A percentile compares a stretch with the other conserved stretches of the same genome.
phyloP scores from a whole-genome alignment of 306 rosid species.

The Lotus japonicus region DNA sequence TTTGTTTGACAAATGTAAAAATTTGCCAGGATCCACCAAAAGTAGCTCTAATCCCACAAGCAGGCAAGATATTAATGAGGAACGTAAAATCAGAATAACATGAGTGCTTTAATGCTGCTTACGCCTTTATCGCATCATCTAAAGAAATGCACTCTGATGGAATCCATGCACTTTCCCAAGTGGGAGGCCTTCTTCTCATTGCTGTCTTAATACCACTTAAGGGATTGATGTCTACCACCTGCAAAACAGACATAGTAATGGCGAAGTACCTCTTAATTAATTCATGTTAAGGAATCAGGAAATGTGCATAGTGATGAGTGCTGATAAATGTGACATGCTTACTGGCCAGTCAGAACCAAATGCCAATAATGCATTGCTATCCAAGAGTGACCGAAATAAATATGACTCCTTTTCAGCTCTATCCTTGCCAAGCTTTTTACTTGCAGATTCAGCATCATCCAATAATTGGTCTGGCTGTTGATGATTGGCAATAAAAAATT shows the following conservation, averaged over 20 bases:
- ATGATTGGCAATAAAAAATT: slow-evolving; percentile 13
- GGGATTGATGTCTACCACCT: slow-evolving; percentile 71
- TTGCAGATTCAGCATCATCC: slow-evolving; percentile 54
- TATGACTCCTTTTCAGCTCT: slow-evolving; percentile 77
- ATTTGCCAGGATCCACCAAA: background rate
- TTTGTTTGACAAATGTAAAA: background rate
- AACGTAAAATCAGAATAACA: background rate
- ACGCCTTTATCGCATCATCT: slow-evolving; percentile 70
- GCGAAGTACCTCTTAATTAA: background rate
- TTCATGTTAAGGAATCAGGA: background rate
- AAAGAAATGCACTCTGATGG: slow-evolving; percentile 62
- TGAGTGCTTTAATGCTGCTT: slow-evolving; percentile 14
- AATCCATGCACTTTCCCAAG: slow-evolving; percentile 64
- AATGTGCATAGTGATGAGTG: background rate
- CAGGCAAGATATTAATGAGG: slow-evolving; percentile 1
- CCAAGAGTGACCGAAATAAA: slow-evolving; percentile 55
- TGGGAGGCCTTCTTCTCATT: slow-evolving; percentile 52
- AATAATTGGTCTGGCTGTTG: slow-evolving; percentile 77
- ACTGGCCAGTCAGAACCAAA: slow-evolving; percentile 95
- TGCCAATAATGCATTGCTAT: slow-evolving; percentile 45
- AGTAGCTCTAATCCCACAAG: background rate
- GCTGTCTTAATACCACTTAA: slow-evolving; percentile 65
- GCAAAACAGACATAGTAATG: slow-evolving; percentile 8
- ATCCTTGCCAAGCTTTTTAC: slow-evolving; percentile 64
- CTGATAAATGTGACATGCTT: slow-evolving; percentile 24